phyloP scores from a whole-genome alignment of 2,329 filamentous ascomycete species.

The Fusarium poae region DNA sequence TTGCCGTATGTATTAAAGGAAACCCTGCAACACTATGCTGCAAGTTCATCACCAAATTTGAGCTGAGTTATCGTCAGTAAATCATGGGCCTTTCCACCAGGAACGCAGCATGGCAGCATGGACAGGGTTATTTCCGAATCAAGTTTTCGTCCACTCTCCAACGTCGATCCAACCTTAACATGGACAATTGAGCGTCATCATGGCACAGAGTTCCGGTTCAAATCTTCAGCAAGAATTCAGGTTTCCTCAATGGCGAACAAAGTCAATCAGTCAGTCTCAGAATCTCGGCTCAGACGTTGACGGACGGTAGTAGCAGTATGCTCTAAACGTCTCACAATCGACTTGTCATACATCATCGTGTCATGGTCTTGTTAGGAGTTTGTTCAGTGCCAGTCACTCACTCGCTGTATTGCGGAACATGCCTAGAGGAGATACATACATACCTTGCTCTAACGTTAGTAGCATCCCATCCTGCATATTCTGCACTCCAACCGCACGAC shows the following conservation, averaged over 20 bases:
- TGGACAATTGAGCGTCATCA: slow-evolving; percentile 35
- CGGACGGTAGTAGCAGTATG: neutral
- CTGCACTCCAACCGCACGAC: slow-evolving; percentile 35
- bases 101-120: slow-evolving; percentile 25
- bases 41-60: neutral
- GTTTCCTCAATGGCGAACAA: slow-evolving; percentile 3
- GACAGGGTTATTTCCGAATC: slow-evolving; percentile 42
- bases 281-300: slow-evolving; percentile 6
- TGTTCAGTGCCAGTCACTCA: slow-evolving; percentile 20
- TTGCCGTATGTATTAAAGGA: slow-evolving; percentile 1
- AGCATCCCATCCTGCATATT: neutral
- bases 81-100: slow-evolving; percentile 22
- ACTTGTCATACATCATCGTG: slow-evolving; percentile 46
- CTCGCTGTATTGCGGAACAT: slow-evolving; percentile 17
- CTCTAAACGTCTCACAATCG: slow-evolving; percentile 44
- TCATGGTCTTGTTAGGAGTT: slow-evolving; percentile 26
- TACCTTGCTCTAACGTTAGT: slow-evolving; percentile 29
- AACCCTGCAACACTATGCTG: neutral
- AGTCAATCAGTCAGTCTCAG: slow-evolving; percentile 1
- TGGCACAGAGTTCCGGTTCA: slow-evolving; percentile 22
- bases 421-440: neutral
- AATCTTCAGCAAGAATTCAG: slow-evolving; percentile 25
- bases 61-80: slow-evolving; percentile 2
- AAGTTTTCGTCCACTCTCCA: slow-evolving; percentile 38
- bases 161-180: slow-evolving; percentile 34